Percentiles rank a stretch among this genome's conserved stretches.
These are phyloP conservation scores for Ganoderma lingzhi DNA, from an alignment of 1,284 basidiomycete species.

Conservation along the genomic window DNA sequence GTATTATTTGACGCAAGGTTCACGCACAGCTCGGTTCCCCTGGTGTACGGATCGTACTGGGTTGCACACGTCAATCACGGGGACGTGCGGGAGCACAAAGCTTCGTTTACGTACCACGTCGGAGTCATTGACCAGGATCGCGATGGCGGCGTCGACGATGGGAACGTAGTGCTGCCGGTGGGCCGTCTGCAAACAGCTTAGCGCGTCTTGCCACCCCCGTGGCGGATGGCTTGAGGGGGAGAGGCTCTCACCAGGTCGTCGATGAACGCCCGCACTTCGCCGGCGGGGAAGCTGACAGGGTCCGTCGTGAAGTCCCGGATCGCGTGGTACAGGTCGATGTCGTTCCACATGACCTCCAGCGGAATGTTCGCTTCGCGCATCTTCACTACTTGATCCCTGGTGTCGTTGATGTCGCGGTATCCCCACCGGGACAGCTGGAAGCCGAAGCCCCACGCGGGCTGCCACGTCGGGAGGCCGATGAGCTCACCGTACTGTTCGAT, in stretches of 20 bases:
- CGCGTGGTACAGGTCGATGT: constrained; percentile 77
- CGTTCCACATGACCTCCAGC: constrained; percentile 81
- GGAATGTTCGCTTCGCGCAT: constrained; percentile 74
- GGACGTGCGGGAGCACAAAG: constrained; percentile 15
- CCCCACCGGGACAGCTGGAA: constrained; percentile 74
- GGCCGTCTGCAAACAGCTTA: constrained; percentile 34
- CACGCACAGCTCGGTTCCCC: constrained; percentile 50
- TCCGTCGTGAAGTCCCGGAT: constrained; percentile 76
- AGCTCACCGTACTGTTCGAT: constrained; percentile 72
- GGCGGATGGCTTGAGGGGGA: too few species aligned
- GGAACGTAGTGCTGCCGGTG: constrained; percentile 49
- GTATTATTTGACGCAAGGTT: neutral
- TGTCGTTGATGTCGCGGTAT: constrained; percentile 47
- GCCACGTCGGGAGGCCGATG: constrained; percentile 71
- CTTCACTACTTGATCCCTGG: constrained; percentile 68
- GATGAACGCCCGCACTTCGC: constrained; percentile 70
- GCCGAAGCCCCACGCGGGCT: constrained; percentile 75
- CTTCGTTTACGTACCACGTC: constrained; percentile 46
- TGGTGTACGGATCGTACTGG: constrained; percentile 56
- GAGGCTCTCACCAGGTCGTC: constrained; percentile 56
- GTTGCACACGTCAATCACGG: constrained; percentile 25
- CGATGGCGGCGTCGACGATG: constrained; percentile 47
- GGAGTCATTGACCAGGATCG: constrained; percentile 45
- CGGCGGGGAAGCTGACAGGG: constrained; percentile 66
- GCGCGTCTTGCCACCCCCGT: neutral